Evolutionary conservation across 2,329 filamentous ascomycete genomes (phyloP).

Genomic region (Aspergillus phoenicis): DNA sequence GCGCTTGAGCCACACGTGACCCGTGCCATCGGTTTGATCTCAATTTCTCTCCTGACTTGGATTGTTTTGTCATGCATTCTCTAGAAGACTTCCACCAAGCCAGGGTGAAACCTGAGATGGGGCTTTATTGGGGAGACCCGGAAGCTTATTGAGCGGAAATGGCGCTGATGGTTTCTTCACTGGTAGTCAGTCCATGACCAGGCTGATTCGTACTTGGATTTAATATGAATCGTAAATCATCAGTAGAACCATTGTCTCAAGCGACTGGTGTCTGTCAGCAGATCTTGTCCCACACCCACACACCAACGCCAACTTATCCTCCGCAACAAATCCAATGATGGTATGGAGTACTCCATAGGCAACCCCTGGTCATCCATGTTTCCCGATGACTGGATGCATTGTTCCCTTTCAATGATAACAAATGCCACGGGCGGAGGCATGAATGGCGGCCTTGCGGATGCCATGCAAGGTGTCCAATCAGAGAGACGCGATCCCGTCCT

Average conservation of each 20-base stretch:
- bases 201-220: neutral
- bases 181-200: no score
- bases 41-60: neutral
- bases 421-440: neutral
- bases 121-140: neutral
- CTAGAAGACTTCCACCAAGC: neutral
- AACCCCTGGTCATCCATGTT: neutral
- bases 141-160: neutral
- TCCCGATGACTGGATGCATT: neutral
- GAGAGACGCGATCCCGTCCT: conserved; percentile 10
- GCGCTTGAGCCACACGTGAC: conserved; percentile 3
- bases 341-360: no score
- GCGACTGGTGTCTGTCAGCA: neutral
- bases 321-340: neutral
- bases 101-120: neutral
- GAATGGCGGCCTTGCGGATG: neutral
- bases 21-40: neutral
- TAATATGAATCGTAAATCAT: no score
- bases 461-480: conserved; percentile 17
- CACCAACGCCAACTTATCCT: neutral
- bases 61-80: neutral
- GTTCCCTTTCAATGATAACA: neutral
- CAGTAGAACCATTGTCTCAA: neutral
- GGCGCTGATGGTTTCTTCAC: neutral
- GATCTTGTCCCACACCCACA: neutral